A percentile compares a stretch with the other conserved stretches of the same genome.
These are phyloP conservation scores for Copromyces sp. DNA, from an alignment of 495 filamentous ascomycete species.

Conservation along the genomic window DNA sequence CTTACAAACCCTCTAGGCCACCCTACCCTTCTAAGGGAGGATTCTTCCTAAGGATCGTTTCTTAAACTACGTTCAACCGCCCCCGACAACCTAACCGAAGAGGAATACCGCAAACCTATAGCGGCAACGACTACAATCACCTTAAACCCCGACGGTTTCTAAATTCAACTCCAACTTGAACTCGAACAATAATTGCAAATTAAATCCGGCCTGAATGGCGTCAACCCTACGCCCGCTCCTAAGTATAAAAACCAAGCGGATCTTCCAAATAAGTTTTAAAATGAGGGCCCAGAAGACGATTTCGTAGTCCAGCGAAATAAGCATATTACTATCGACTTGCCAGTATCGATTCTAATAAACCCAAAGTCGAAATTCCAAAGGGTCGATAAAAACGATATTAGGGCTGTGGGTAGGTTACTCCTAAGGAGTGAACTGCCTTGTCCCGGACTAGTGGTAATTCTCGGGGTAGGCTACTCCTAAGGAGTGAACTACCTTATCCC, in stretches of 20 bases:
- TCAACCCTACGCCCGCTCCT: not conserved
- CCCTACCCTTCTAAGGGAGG: too few relatives aligned
- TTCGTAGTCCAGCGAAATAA: constrained; percentile 1
- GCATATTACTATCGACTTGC: constrained; percentile 12
- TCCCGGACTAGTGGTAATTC: too few relatives aligned
- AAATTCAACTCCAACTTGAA: not conserved
- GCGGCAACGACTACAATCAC: not conserved
- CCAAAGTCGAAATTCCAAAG: constrained; percentile 6
- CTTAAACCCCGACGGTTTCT: not conserved
- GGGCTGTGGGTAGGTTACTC: too few relatives aligned
- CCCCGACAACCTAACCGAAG: not conserved
- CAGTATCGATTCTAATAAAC: constrained; percentile 12
- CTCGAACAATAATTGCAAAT: not conserved
- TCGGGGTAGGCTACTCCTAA: too few relatives aligned
- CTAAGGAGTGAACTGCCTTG: too few relatives aligned
- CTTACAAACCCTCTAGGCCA: too few relatives aligned
- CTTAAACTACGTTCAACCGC: not conserved
- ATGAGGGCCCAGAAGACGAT: not conserved
- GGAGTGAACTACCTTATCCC: too few relatives aligned
- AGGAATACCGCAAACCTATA: not conserved
- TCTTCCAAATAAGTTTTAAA: not conserved
- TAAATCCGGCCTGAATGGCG: not conserved
- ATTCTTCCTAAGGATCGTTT: too few relatives aligned
- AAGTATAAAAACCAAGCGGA: not conserved
- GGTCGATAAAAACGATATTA: not conserved